Conservation (phyloP, 805 yeast genomes). For the Ogataea ramenticola region DNA sequence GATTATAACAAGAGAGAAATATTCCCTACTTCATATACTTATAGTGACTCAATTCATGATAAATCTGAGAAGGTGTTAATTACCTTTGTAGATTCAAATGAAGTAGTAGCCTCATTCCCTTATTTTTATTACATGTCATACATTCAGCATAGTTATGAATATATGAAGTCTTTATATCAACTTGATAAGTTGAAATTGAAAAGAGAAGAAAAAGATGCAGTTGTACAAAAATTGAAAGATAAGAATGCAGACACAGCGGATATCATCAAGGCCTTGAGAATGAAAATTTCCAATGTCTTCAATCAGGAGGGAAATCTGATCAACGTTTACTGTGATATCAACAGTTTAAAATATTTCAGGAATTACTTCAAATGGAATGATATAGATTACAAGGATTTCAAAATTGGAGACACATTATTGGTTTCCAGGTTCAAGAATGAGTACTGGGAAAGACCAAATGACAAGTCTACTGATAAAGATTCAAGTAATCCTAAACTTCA, state of each 20-base stretch:
- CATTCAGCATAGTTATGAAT: slow-evolving; percentile 39
- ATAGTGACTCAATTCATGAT: slow-evolving; percentile 15
- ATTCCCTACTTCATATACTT: slow-evolving; percentile 22
- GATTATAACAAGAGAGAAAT: slow-evolving; percentile 27
- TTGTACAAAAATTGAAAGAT: slow-evolving; percentile 37
- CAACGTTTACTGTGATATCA: slow-evolving; percentile 44
- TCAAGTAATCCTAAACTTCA: slow-evolving; percentile 5
- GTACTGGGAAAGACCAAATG: slow-evolving; percentile 12
- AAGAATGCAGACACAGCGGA: slow-evolving; percentile 34
- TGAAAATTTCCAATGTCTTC: slow-evolving; percentile 38
- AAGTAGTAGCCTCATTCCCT: slow-evolving; percentile 17
- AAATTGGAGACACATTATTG: slow-evolving; percentile 51
- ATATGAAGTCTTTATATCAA: slow-evolving; percentile 29
- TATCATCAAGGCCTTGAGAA: slow-evolving; percentile 42
- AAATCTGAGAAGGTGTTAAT: slow-evolving; percentile 40
- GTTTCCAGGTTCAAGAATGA: slow-evolving; percentile 30
- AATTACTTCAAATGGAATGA: slow-evolving; percentile 30
- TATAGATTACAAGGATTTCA: slow-evolving; percentile 23
- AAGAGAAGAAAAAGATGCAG: slow-evolving; percentile 31
- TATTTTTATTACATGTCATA: slow-evolving; percentile 27
- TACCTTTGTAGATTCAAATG: slow-evolving; percentile 37
- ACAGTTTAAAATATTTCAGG: slow-evolving; percentile 15
- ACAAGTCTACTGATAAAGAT: slow-evolving; percentile 6
- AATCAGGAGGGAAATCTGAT: slow-evolving; percentile 28
- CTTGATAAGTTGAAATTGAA: slow-evolving; percentile 25